phyloP scores from a whole-genome alignment of 2,329 filamentous ascomycete genomes.

The Catunica adiposa region DNA sequence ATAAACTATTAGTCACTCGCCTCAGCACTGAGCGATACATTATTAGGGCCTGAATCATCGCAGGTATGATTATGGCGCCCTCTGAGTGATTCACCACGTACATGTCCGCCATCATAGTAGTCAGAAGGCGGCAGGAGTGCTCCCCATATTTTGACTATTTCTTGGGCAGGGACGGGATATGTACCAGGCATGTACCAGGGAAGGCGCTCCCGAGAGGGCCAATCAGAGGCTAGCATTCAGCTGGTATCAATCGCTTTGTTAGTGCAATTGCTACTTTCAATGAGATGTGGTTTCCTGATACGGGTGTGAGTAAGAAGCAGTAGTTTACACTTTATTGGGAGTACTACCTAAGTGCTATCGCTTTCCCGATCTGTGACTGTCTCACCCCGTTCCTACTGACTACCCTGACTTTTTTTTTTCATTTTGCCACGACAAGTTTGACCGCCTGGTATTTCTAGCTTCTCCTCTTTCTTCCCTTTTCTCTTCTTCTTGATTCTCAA shows the following conservation, averaged over 20 bases:
- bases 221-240: constrained; percentile 1
- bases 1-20: background rate
- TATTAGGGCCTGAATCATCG: background rate
- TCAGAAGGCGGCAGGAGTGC: too few species aligned
- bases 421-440: constrained; percentile 1
- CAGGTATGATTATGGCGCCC: background rate
- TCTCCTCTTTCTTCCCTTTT: background rate
- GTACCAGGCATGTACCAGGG: background rate
- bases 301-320: background rate
- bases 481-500: constrained; percentile 8
- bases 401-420: constrained; percentile 6
- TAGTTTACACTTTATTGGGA: background rate
- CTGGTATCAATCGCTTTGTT: background rate
- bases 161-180: background rate
- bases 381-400: background rate
- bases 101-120: too few species aligned
- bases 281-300: background rate
- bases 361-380: constrained; percentile 1
- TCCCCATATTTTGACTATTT: background rate
- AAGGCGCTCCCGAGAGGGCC: constrained; percentile 1
- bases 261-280: background rate
- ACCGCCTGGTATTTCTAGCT: background rate
- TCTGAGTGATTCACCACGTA: background rate
- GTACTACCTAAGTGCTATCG: background rate
- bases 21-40: background rate